These are phyloP conservation scores for Eimeria sp. DNA, from an alignment of 169 alveolate genomes.

Conservation along the genomic window DNA sequence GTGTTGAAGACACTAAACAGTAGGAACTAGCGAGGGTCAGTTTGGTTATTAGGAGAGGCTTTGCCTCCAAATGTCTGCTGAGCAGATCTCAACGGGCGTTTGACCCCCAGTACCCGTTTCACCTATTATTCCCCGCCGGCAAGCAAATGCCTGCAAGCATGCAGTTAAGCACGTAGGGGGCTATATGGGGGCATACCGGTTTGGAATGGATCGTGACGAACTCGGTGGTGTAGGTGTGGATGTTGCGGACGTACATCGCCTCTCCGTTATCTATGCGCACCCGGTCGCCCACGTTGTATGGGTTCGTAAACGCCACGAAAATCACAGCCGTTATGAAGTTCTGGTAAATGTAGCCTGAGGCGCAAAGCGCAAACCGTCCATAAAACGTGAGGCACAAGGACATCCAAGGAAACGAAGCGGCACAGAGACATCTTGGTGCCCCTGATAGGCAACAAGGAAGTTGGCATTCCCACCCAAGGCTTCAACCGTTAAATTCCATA, in stretches of 20 bases:
- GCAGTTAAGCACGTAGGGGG: neutral
- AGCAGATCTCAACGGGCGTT: neutral
- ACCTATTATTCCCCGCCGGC: neutral
- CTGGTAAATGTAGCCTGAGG: slow-evolving; percentile 89
- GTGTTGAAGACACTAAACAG: neutral
- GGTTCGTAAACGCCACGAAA: slow-evolving; percentile 90
- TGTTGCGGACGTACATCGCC: slow-evolving; percentile 90
- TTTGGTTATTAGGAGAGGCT: neutral
- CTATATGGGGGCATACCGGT: slow-evolving; percentile 66
- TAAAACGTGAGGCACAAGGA: neutral
- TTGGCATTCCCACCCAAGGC: neutral
- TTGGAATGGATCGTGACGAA: slow-evolving; percentile 88
- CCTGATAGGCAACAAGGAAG: neutral
- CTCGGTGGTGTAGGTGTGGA: slow-evolving; percentile 90
- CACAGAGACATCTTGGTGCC: neutral
- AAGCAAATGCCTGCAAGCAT: neutral
- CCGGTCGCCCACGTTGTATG: slow-evolving; percentile 93
- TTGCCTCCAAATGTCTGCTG: neutral
- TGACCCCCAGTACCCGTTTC: neutral
- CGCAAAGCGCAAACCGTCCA: neutral
- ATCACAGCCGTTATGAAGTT: slow-evolving; percentile 91
- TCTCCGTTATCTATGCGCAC: slow-evolving; percentile 89
- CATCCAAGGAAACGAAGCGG: neutral
- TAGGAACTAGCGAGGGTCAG: neutral
- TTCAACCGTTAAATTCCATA: neutral